These are phyloP conservation scores for Thozetella sp. DNA, from an alignment of 495 filamentous ascomycete genomes.

Conservation along the genomic window DNA sequence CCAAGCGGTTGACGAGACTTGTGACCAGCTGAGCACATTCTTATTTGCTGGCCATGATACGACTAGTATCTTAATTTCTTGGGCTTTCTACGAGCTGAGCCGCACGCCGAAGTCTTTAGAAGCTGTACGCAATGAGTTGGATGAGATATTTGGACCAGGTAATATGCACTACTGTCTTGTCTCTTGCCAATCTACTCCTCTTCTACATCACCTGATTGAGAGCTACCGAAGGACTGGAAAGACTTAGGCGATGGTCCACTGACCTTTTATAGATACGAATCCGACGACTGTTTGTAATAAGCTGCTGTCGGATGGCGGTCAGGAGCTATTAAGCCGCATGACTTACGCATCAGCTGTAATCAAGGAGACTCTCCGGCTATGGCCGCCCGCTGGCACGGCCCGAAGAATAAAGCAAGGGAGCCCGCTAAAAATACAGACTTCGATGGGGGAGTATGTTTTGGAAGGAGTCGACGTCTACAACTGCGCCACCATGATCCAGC, in stretches of 20 bases:
- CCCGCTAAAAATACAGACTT: constrained; percentile 27
- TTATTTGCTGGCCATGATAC: constrained; percentile 43
- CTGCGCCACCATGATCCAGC: constrained; percentile 48
- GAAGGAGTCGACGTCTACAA: constrained; percentile 49
- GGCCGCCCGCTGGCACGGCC: constrained; percentile 28
- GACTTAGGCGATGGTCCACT: background rate
- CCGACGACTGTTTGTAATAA: constrained; percentile 10
- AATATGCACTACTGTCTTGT: background rate
- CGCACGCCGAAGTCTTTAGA: constrained; percentile 34
- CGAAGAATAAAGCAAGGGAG: constrained; percentile 23
- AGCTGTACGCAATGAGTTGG: constrained; percentile 39
- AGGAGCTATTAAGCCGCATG: constrained; percentile 38
- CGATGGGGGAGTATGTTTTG: constrained; percentile 55
- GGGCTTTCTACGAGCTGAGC: constrained; percentile 37
- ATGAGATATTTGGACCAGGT: constrained; percentile 21
- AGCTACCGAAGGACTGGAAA: background rate
- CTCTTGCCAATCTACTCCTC: background rate
- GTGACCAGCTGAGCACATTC: constrained; percentile 27
- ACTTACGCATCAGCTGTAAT: constrained; percentile 43
- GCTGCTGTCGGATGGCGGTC: constrained; percentile 17
- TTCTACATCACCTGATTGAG: background rate
- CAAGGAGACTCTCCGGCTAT: constrained; percentile 46
- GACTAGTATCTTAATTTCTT: constrained; percentile 26
- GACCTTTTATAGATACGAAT: constrained; percentile 2
- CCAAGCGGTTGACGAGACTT: constrained; percentile 8